phyloP scores from a whole-genome alignment of 108 stramenopile species.

The Cyclotella atomus region DNA sequence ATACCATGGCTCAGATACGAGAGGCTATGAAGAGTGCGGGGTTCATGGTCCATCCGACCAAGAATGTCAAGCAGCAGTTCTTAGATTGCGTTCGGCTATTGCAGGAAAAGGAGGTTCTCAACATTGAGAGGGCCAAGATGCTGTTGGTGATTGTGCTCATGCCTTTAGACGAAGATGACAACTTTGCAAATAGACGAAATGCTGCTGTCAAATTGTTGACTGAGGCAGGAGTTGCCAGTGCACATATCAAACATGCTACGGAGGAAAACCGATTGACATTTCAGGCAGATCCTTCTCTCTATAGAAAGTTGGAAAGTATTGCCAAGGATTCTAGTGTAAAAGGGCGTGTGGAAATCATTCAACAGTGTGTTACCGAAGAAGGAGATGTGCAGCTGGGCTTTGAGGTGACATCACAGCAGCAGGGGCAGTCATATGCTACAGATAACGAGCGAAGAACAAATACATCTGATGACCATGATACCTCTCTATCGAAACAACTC shows the following conservation, averaged over 20 bases:
- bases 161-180: constrained; percentile 20
- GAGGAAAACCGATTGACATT: constrained; percentile 33
- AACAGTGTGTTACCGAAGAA: constrained; percentile 73
- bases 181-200: constrained; percentile 35
- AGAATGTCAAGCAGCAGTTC: constrained; percentile 92
- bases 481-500: constrained; percentile 12
- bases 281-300: constrained; percentile 83
- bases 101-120: constrained; percentile 74
- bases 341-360: constrained; percentile 77
- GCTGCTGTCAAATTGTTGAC: constrained; percentile 11
- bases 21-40: constrained; percentile 84
- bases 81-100: constrained; percentile 94
- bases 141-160: constrained; percentile 66
- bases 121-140: constrained; percentile 97
- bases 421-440: constrained; percentile 17
- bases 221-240: constrained; percentile 23
- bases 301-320: constrained; percentile 69
- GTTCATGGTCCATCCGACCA: constrained; percentile 90
- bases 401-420: constrained; percentile 50
- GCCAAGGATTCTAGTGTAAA: constrained; percentile 35
- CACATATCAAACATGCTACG: constrained; percentile 16
- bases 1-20: constrained; percentile 87
- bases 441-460: not conserved
- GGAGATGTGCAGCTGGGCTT: constrained; percentile 46
- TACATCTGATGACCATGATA: constrained; percentile 1